A percentile compares a stretch with the other conserved stretches of the same genome.
These are phyloP conservation scores for Globisporangium acanthophoron DNA, from an alignment of 352 stramenopile genomes.

Conservation along the genomic window DNA sequence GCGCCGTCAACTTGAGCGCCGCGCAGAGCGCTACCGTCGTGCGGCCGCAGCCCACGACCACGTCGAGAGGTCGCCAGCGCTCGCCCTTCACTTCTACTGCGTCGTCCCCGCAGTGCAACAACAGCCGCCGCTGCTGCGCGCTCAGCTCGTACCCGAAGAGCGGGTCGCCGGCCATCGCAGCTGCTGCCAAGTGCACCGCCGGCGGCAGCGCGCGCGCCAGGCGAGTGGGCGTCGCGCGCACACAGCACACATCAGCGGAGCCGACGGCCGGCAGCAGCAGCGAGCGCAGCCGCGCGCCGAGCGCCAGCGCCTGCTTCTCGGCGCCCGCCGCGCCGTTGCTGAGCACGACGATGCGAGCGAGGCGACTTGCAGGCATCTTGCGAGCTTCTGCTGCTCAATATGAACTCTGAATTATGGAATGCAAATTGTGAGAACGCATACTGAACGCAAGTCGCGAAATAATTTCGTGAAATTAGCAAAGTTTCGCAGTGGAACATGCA, in stretches of 20 bases:
- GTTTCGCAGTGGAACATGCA: background rate
- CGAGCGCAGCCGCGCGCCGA: conserved; percentile 31
- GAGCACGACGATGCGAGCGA: conserved; percentile 49
- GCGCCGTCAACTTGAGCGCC: conserved; percentile 28
- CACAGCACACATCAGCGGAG: conserved; percentile 25
- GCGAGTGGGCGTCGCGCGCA: conserved; percentile 23
- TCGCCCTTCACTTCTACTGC: background rate
- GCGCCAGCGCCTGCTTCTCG: conserved; percentile 70
- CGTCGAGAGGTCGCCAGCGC: conserved; percentile 7
- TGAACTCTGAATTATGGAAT: too few species aligned
- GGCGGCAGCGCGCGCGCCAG: conserved; percentile 31
- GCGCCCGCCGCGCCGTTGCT: conserved; percentile 65
- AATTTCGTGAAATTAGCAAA: too few species aligned
- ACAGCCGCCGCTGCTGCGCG: conserved; percentile 19
- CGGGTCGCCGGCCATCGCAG: conserved; percentile 27
- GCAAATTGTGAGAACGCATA: background rate
- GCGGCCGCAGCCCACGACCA: conserved; percentile 68
- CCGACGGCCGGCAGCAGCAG: conserved; percentile 10
- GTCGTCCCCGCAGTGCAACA: conserved; percentile 24
- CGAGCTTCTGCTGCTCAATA: background rate
- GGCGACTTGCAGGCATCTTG: conserved; percentile 3
- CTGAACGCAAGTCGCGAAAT: background rate
- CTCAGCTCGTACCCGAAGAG: conserved; percentile 43
- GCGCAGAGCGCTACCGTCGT: conserved; percentile 62
- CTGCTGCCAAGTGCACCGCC: conserved; percentile 29